Percentiles rank a stretch among this genome's conserved stretches.
Conservation (phyloP, 257 asterid genomes). For the Solanum pennellii region DNA sequence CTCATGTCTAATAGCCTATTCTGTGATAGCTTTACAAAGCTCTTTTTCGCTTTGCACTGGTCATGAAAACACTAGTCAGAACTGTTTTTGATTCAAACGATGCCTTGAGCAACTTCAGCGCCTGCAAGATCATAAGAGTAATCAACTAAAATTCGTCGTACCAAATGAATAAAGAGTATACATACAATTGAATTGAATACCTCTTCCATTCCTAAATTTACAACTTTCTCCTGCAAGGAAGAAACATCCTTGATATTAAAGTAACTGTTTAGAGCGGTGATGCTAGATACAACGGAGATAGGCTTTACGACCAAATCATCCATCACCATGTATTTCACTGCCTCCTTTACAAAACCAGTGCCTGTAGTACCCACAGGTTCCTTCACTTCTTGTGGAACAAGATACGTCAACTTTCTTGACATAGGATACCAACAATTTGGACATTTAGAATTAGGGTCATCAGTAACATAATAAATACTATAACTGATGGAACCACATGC, state of each 20-base stretch:
- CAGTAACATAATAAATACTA: not conserved
- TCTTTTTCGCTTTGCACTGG: not conserved
- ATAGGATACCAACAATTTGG: not conserved
- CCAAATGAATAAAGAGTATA: not conserved
- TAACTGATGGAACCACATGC: fast-evolving
- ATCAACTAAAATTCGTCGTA: not conserved
- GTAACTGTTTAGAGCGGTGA: not conserved
- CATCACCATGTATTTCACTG: conserved; percentile 15
- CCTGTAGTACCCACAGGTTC: not conserved
- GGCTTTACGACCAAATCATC: conserved; percentile 24
- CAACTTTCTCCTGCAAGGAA: not conserved
- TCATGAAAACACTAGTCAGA: not conserved
- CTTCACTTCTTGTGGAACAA: not conserved
- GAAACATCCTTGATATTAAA: not conserved
- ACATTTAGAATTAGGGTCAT: conserved; percentile 2
- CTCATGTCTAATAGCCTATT: too few relatives aligned
- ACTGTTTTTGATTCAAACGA: conserved; percentile 2
- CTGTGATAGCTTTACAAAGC: not conserved
- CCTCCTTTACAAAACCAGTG: conserved; percentile 22
- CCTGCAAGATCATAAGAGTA: not conserved
- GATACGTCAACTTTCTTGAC: not conserved
- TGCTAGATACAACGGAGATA: conserved; percentile 2
- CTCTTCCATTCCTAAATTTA: conserved; percentile 3
- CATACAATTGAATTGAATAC: not conserved
- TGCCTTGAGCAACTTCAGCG: conserved; percentile 15